Percentiles rank a stretch among this genome's conserved stretches.
phyloP scores from a whole-genome alignment of 148 eudicot species.

The Bassia scoparia region DNA sequence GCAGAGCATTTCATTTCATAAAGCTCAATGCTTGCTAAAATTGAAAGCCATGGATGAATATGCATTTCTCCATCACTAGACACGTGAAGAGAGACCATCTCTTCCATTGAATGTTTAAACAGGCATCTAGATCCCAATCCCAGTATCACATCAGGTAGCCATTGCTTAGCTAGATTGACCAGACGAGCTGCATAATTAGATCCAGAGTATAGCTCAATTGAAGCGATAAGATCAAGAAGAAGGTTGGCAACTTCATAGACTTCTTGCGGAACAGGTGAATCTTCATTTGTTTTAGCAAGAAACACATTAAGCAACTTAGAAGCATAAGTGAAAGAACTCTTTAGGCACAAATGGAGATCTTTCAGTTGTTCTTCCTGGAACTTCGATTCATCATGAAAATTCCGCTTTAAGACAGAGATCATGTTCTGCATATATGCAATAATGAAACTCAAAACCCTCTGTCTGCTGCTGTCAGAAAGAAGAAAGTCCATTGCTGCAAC shows the following conservation, averaged over 20 bases:
- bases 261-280: conserved; percentile 35
- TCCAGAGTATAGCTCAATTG: conserved; percentile 62
- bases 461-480: conserved; percentile 34
- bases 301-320: conserved; percentile 64
- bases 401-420: conserved; percentile 41
- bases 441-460: conserved; percentile 50
- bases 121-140: conserved; percentile 59
- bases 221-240: conserved; percentile 53
- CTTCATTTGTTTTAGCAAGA: conserved; percentile 40
- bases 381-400: conserved; percentile 40
- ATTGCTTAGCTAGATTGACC: conserved; percentile 48
- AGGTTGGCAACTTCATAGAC: conserved; percentile 50
- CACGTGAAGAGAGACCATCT: conserved; percentile 17
- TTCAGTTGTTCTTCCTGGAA: conserved; percentile 48
- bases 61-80: conserved; percentile 29
- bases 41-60: conserved; percentile 55
- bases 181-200: conserved; percentile 59
- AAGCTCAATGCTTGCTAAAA: conserved; percentile 61
- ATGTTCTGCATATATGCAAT: conserved; percentile 43
- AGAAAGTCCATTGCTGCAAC: conserved; percentile 44
- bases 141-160: conserved; percentile 83
- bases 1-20: conserved; percentile 36
- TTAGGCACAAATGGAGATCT: conserved; percentile 54
- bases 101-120: conserved; percentile 37
- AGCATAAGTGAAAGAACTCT: conserved; percentile 74